These are phyloP conservation scores for Pseudogymnoascus destructans DNA, from an alignment of 2,329 filamentous ascomycete genomes.

Conservation along the genomic window DNA sequence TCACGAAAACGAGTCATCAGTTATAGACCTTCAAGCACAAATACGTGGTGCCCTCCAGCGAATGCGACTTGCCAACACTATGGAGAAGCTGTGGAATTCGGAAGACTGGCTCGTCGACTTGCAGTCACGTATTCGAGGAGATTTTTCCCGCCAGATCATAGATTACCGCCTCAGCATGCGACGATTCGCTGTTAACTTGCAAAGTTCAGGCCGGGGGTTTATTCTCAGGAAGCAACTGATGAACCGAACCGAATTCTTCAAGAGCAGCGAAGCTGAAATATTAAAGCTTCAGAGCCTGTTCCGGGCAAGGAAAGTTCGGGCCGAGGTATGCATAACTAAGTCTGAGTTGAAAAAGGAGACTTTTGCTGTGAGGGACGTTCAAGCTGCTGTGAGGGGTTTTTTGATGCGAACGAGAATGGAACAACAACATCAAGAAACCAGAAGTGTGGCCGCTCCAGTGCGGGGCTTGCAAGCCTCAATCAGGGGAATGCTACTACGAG, in stretches of 20 bases:
- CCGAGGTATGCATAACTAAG: slow-evolving; percentile 41
- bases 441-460: slow-evolving; percentile 38
- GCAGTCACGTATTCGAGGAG: slow-evolving; percentile 76
- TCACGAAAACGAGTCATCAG: slow-evolving; percentile 55
- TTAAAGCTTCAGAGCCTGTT: slow-evolving; percentile 72
- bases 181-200: slow-evolving; percentile 63
- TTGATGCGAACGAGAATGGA: slow-evolving; percentile 45
- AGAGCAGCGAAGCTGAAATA: slow-evolving; percentile 57
- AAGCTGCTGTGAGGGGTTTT: slow-evolving; percentile 54
- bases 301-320: slow-evolving; percentile 51
- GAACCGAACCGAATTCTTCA: slow-evolving; percentile 54
- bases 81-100: slow-evolving; percentile 81
- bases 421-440: slow-evolving; percentile 36
- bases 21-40: slow-evolving; percentile 77
- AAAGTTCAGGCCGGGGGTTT: slow-evolving; percentile 67
- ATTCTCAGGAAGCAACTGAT: slow-evolving; percentile 52
- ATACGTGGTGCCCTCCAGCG: slow-evolving; percentile 68
- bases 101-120: slow-evolving; percentile 69
- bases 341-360: slow-evolving; percentile 49
- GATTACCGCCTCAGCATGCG: slow-evolving; percentile 75
- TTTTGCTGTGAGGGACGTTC: slow-evolving; percentile 51
- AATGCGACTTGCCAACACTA: slow-evolving; percentile 62
- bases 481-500: slow-evolving; percentile 51
- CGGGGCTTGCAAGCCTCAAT: slow-evolving; percentile 51
- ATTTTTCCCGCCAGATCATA: slow-evolving; percentile 72